Evolutionary conservation across 2,329 filamentous ascomycete species (phyloP), one percentile per base, ranked within the genome.

Genomic region (Alternaria sp.): DNA sequence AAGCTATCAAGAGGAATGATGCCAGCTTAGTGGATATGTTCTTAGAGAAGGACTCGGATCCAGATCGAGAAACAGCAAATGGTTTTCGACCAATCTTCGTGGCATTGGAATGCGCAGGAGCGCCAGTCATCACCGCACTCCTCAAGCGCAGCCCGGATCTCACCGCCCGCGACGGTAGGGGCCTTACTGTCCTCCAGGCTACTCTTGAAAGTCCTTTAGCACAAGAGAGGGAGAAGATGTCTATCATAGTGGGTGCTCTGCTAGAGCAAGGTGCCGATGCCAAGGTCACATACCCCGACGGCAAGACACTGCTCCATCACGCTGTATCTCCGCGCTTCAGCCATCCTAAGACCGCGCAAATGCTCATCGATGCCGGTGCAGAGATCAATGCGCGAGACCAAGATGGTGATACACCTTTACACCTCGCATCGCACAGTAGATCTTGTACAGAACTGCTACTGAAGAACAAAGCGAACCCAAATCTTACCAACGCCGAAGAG

Each of bases 1-100:
- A 74, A 39, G 70, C 72, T 0, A 72, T 77, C 58, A 74, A 74
- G 56, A 66, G 62, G 39, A 56, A 73, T 23, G 71, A 76, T 46
- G 45, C 55, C 1, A 51, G 56, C 13, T 45, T 77, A 17, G 73
- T 72, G 1, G 66, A 70, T 44, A 70, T 73, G 67, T 70, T 77
- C 49, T 45, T 77, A 5, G 64, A 67, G 14, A 71, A 69, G 48
- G 74, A 71, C 26, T 68, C 69, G 5, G 71, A 76, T 52, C 69
- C 72, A 13, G 71, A 74, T 44, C 63, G 69, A 10, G 40, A 60
- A 23, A 70, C 70, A 3, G 55, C 61, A 5, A 63, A 60, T 7
- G 72, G 72, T 3, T 23, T 70, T 4, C 54, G 54, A 5, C 74
- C 74, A 2, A 68, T 76, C 8, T 71, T 74, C 39, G 68, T 69